These are phyloP conservation scores for Leptographium lundbergii DNA, from an alignment of 2,329 filamentous ascomycete genomes.

Conservation along the genomic window DNA sequence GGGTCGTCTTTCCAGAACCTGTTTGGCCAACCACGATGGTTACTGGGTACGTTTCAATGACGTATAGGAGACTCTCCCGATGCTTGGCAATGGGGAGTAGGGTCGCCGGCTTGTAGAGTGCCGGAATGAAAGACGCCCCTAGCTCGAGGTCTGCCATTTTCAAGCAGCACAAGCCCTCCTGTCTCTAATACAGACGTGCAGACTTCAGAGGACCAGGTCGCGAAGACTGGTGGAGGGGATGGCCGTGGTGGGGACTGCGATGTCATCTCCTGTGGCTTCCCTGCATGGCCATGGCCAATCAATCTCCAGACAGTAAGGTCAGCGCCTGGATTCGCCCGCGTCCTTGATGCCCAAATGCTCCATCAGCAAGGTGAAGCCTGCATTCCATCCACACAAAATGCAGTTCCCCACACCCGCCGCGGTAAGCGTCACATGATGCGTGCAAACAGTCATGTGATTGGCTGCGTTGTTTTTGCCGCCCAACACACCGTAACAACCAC, in stretches of 20 bases:
- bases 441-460: neutral
- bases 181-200: neutral
- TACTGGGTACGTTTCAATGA: conserved; percentile 72
- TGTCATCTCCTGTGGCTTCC: neutral
- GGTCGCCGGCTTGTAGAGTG: conserved; percentile 72
- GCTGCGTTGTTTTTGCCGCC: neutral
- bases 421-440: neutral
- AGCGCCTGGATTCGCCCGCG: neutral
- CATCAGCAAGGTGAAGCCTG: neutral
- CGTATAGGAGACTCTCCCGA: conserved; percentile 65
- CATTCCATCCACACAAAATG: neutral
- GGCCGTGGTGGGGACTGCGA: neutral
- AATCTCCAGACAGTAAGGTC: neutral
- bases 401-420: neutral
- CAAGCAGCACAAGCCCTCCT: neutral
- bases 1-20: conserved; percentile 89
- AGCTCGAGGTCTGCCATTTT: conserved; percentile 45
- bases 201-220: neutral
- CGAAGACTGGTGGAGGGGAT: neutral
- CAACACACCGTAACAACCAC: conserved; percentile 1
- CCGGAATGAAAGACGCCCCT: conserved; percentile 55
- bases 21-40: conserved; percentile 90
- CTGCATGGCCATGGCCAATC: neutral
- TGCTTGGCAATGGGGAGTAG: conserved; percentile 82
- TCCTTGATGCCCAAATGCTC: neutral